A percentile compares a stretch with the other conserved stretches of the same genome.
Conservation (phyloP, 306 rosid genomes). For the Alnus glutinosa region DNA sequence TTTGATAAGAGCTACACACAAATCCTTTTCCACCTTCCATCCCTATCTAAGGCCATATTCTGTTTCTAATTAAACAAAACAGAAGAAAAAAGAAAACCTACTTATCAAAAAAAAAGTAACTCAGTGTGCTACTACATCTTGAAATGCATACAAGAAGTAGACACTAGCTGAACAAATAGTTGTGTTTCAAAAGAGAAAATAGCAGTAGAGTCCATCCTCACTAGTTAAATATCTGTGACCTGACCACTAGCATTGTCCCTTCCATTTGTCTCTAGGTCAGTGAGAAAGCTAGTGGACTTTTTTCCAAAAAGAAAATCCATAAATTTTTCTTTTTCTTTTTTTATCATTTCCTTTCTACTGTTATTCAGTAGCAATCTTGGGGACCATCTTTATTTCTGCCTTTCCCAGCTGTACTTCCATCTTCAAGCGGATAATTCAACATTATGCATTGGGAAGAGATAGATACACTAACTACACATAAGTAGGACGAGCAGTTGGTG, state of each 20-base stretch:
- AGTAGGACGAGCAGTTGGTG: neutral
- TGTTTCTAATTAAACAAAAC: neutral
- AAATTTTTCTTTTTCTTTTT: neutral
- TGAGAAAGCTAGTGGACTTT: neutral
- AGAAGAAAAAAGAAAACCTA: neutral
- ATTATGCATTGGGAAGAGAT: neutral
- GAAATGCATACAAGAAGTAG: neutral
- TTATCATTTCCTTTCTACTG: neutral
- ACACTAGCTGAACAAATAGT: neutral
- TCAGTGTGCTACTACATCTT: neutral
- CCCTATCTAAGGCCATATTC: constrained; percentile 4
- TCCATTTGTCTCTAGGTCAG: neutral
- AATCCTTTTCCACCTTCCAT: neutral
- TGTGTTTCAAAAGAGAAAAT: neutral
- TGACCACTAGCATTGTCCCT: neutral
- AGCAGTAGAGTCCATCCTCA: neutral
- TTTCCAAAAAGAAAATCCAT: neutral
- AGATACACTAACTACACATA: neutral
- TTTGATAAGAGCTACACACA: neutral
- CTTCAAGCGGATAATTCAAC: neutral
- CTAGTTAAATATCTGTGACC: neutral
- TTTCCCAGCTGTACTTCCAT: neutral
- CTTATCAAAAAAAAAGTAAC: neutral
- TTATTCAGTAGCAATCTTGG: neutral
- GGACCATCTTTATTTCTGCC: neutral